Evolutionary conservation across 176 grass and related monocot genomes (phyloP), one percentile per base, ranked within the genome.

Genomic region (Stipa capillata): DNA sequence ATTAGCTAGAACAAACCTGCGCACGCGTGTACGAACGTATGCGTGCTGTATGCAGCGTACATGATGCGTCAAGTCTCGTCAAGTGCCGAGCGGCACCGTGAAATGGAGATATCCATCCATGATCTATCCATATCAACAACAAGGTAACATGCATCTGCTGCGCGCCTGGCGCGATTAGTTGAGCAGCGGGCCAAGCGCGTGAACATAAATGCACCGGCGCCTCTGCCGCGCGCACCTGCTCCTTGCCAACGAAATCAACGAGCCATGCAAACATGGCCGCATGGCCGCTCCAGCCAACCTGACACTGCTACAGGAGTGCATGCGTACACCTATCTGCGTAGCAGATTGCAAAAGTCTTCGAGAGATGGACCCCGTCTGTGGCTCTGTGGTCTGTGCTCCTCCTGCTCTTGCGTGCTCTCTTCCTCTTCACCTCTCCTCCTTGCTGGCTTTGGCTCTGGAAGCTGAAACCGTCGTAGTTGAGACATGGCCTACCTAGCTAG

Each of bases 141-240:
- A 52, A 18, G 35, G 75, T 63, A 87, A 81, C 85, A 23, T 73
- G 69, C 77, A 9, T 53, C 52, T 61, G 74, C 55, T 18, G 28
- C 21, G 5, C 36, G 34, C 3, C 13, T 52, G 32, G 25, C 18
- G 5, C 12, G 17, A 67, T 72, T 87, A 27, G 80, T 78, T 88
- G 78, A 37, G 85, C 73, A 28, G 53, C 79, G 13, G 54, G 8
- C 52, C 13, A 17, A 45, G 64, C 60, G 76, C 86, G 76, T 80
- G 61, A 73, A 31, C 80, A 73, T 83, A 66, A 88, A 84, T 88
- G 86, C 86, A 73, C 86, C 74, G 74, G 45, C 66, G 61, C 50
- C 31, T 2, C 29, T 7, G 50, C 37, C 0, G 69, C 25, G 13
- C n/a, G n/a, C n/a, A n/a, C n/a, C n/a, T n/a, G 34, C 20, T 21